Base-by-base conservation (phyloP, 2,329 filamentous ascomycete species). In the Cordyceps pruinosa region DNA sequence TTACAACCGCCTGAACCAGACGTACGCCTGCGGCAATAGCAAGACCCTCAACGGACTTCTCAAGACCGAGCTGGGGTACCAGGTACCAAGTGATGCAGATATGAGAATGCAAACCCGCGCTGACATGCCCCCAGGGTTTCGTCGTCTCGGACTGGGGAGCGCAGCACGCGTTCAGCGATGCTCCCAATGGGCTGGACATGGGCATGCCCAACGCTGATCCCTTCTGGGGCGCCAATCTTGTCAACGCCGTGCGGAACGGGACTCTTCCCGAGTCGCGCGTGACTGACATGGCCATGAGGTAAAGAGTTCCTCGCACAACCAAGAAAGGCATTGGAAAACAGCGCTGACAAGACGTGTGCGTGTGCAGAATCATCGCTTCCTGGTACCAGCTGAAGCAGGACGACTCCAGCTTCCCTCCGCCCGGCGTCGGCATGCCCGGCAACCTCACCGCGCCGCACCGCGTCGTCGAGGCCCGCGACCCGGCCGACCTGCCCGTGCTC, bases 1-100 rank as follows among this genome's bases (percentile, higher is more conserved):
- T 0, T 90, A 89, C 71, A 82, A 89, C 65, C 82, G 86, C 55
- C 69, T 88, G 64, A 91, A 91, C 69, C 86, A 86, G 70, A 85
- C 81, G n/a, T 88, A 88, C 63, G 82, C 76, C 3, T 91, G 87
- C 68, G 78, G 86, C 63, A 90, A 90, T 70, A 83, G 81, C 60
- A 82, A 85, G 60, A 72, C 82, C 0, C 74, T 86, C 49, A 90
- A 90, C 64, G 81, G 84, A 2, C 72, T 90, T 0, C 72, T 90
- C 47, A 90, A 84, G 66, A 76, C 73, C 1, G 81, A 84, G 61
- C 73, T 84, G 1, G 81, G 80, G 1, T 84, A 84, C 60, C 76
- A 83, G 30, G 55, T 46, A 51, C n/a, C n/a, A 7, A 12, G 10
- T 17, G 26, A 26, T 12, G 9, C 2, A 10, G 6, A 5, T 19